Evolutionary conservation across 495 filamentous ascomycete genomes (phyloP), one percentile per base, ranked within the genome.

Genomic region (Penicillium daleae): DNA sequence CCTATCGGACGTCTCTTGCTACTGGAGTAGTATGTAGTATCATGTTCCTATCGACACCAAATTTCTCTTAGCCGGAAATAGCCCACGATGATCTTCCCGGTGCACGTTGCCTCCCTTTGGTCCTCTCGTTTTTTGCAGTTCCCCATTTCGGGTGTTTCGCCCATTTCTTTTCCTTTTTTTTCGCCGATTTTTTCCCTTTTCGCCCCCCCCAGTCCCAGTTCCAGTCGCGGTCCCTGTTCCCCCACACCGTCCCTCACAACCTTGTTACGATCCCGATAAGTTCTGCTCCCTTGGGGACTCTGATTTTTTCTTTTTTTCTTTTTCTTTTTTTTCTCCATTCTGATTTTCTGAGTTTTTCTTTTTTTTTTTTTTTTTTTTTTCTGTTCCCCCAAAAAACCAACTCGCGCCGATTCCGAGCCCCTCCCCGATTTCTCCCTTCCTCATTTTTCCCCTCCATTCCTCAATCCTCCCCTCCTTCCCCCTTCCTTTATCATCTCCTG

Each of bases 361-460:
- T 52, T 67, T 65, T 59, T 52, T 31, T 51, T 27, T 32, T 8
- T 21, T 44, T 40, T 56, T 42, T 59, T 59, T 56, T 57, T 40
- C 24, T 24, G 22, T 61, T 64, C 26, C 50, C 73, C 67, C 64
- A 75, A 70, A 22, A 66, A 54, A 17, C 51, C 51, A 54, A 54
- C 51, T 35, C 27, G 51, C 51, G 51, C 70, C 71, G 74, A 75
- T 78, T 68, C 68, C 71, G 59, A 74, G 65, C 62, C 65, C n/a
- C 71, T 70, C 66, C 64, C 67, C 72, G 66, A 68, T 71, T 71
- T 65, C 73, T 76, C 73, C 74, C 73, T 75, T 72, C 71, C 35
- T 72, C 69, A 58, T 75, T 73, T 67, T 76, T 74, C 69, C 71
- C 75, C 75, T 78, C 75, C 76, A 76, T 76, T 78, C 72, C 65